Conservation (phyloP, 2,329 filamentous ascomycete genomes). For the Geosmithia putterillii region DNA sequence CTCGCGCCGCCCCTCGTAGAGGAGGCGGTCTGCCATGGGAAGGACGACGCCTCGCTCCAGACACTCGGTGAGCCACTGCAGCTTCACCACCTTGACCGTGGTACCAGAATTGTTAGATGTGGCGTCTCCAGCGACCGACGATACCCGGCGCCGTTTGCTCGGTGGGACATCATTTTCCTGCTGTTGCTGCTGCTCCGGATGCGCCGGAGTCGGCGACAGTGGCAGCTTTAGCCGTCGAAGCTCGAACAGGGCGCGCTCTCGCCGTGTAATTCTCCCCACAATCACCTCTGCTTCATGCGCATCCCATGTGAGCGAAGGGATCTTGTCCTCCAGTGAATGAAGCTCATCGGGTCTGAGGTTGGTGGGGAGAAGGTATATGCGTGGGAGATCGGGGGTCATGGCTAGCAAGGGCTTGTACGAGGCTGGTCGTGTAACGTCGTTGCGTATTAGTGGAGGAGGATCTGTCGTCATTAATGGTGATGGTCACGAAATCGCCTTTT, state of each 20-base stretch:
- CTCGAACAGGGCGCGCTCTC: conserved; percentile 64
- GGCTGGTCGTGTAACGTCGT: no score
- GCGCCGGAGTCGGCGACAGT: conserved; percentile 22
- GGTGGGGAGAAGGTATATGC: conserved; percentile 61
- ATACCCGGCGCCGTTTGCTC: conserved; percentile 1
- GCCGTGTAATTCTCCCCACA: conserved; percentile 59
- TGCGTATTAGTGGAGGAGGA: background rate
- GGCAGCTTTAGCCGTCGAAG: conserved; percentile 57
- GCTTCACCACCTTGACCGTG: conserved; percentile 40
- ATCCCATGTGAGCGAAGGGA: conserved; percentile 58
- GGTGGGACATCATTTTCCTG: background rate
- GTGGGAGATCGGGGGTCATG: conserved; percentile 32
- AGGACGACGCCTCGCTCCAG: conserved; percentile 29
- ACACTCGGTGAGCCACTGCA: conserved; percentile 46
- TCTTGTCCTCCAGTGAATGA: conserved; percentile 49
- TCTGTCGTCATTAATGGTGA: background rate
- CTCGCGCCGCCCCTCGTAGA: conserved; percentile 43
- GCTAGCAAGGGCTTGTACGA: background rate
- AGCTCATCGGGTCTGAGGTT: conserved; percentile 54
- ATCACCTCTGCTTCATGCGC: conserved; percentile 60
- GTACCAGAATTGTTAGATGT: conserved; percentile 11
- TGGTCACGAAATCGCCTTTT: no score
- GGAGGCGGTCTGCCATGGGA: conserved; percentile 34
- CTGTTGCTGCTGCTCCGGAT: background rate
- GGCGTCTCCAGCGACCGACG: conserved; percentile 2